Conservation (phyloP, 495 filamentous ascomycete genomes). For the Neurospora sp. region DNA sequence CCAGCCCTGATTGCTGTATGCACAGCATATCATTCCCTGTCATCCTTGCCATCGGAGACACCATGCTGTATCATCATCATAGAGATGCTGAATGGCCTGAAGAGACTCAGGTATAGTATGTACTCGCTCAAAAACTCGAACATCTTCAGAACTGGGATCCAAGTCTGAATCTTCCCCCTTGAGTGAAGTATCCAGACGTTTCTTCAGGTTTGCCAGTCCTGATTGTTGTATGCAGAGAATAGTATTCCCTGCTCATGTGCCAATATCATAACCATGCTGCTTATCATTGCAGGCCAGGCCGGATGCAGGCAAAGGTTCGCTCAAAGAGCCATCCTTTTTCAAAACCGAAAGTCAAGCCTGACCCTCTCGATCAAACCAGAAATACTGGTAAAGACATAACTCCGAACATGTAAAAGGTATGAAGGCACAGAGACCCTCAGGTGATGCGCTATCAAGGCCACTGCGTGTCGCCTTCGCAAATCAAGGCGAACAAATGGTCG, state of each 20-base stretch:
- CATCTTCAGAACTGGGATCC: not conserved
- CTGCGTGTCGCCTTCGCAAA: not conserved
- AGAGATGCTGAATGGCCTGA: not conserved
- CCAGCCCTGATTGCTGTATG: not conserved
- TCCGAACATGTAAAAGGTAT: not conserved
- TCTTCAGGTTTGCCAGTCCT: not conserved
- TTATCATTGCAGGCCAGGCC: not conserved
- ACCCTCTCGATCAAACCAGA: not conserved
- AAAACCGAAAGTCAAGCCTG: not conserved
- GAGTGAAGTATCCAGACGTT: not conserved
- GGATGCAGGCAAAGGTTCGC: not conserved
- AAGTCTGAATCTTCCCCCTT: not conserved
- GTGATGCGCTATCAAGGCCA: not conserved
- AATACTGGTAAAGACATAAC: not conserved
- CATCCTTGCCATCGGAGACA: not conserved
- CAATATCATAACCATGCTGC: not conserved
- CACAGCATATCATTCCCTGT: not conserved
- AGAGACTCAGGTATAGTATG: not conserved
- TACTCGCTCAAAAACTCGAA: not conserved
- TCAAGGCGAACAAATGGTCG: not conserved
- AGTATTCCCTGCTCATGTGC: no score
- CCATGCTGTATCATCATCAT: not conserved
- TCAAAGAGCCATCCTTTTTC: not conserved
- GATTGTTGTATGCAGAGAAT: not conserved
- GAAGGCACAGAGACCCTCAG: not conserved